These are phyloP conservation scores for Leccinum disarticulatum DNA, from an alignment of 768 basidiomycete genomes.

Conservation along the genomic window DNA sequence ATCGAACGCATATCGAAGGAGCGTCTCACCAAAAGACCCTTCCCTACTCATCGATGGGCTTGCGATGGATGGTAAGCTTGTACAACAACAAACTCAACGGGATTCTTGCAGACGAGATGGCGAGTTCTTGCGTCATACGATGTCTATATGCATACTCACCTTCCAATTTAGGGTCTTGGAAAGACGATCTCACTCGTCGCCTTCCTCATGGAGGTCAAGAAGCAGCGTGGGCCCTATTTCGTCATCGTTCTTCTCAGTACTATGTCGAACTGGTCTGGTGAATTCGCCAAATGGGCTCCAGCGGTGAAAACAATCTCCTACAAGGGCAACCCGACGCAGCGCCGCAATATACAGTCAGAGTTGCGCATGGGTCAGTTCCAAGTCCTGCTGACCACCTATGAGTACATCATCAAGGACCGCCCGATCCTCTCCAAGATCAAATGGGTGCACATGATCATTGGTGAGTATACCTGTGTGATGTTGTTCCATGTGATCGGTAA, in stretches of 20 bases:
- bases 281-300: slow-evolving; percentile 98
- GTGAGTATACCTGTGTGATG: slow-evolving; percentile 36
- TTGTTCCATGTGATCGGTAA: slow-evolving; percentile 3
- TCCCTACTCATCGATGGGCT: slow-evolving; percentile 73
- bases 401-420: slow-evolving; percentile 98
- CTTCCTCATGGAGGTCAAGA: slow-evolving; percentile 90
- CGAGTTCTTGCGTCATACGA: slow-evolving; percentile 28
- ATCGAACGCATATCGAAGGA: slow-evolving; percentile 96
- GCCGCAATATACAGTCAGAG: slow-evolving; percentile 75
- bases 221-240: slow-evolving; percentile 90
- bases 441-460: slow-evolving; percentile 98
- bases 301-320: slow-evolving; percentile 76
- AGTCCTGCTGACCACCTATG: slow-evolving; percentile 91
- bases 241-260: slow-evolving; percentile 95
- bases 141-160: slow-evolving; percentile 10
- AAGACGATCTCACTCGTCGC: slow-evolving; percentile 95
- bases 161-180: slow-evolving; percentile 71
- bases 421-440: slow-evolving; percentile 85
- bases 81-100: slow-evolving; percentile 96
- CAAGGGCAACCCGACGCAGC: slow-evolving; percentile 87
- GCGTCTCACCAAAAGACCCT: too few species aligned
- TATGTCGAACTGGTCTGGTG: slow-evolving; percentile 95
- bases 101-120: slow-evolving; percentile 95
- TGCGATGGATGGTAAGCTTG: slow-evolving; percentile 98
- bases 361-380: slow-evolving; percentile 83